Percentiles rank a stretch among this genome's conserved stretches.
Evolutionary conservation across 495 filamentous ascomycete species (phyloP).

Genomic region (Cudoniella acicularis): DNA sequence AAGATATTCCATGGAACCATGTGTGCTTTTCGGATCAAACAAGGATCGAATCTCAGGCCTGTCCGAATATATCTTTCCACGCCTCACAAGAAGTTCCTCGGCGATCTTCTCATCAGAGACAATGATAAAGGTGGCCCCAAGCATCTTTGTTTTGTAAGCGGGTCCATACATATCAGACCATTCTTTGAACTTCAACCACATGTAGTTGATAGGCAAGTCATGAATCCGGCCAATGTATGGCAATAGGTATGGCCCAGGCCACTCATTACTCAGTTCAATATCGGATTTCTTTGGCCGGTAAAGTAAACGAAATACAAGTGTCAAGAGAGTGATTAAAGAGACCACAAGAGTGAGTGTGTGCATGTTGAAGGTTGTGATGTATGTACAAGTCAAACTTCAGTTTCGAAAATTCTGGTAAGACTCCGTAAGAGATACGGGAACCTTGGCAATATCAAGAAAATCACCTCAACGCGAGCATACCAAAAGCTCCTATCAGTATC

Average conservation of each 20-base stretch:
- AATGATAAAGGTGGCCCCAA: slow-evolving; percentile 48
- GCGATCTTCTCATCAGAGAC: slow-evolving; percentile 54
- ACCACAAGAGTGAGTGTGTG: background rate
- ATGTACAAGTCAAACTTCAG: too few relatives aligned
- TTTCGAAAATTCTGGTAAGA: too few relatives aligned
- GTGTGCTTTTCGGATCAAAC: slow-evolving; percentile 33
- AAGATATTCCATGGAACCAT: slow-evolving; percentile 23
- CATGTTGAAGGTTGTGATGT: background rate
- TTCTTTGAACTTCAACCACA: slow-evolving; percentile 55
- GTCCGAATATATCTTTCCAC: slow-evolving; percentile 51
- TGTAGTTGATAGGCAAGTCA: slow-evolving; percentile 43
- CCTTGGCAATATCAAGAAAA: too few relatives aligned
- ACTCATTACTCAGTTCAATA: background rate
- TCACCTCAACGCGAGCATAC: too few relatives aligned
- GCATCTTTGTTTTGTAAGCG: slow-evolving; percentile 47
- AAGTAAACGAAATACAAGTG: background rate
- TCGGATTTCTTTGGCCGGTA: background rate
- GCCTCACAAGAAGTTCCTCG: slow-evolving; percentile 49
- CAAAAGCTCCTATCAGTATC: too few relatives aligned
- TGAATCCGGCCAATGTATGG: slow-evolving; percentile 41
- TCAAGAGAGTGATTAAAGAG: background rate
- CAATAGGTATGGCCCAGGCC: background rate
- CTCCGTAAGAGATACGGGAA: too few relatives aligned
- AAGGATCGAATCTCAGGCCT: slow-evolving; percentile 46
- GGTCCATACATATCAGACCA: slow-evolving; percentile 53